Evolutionary conservation across 352 stramenopile species (phyloP), one percentile per base, ranked within the genome.

Genomic region (Plasmopara viticola): DNA sequence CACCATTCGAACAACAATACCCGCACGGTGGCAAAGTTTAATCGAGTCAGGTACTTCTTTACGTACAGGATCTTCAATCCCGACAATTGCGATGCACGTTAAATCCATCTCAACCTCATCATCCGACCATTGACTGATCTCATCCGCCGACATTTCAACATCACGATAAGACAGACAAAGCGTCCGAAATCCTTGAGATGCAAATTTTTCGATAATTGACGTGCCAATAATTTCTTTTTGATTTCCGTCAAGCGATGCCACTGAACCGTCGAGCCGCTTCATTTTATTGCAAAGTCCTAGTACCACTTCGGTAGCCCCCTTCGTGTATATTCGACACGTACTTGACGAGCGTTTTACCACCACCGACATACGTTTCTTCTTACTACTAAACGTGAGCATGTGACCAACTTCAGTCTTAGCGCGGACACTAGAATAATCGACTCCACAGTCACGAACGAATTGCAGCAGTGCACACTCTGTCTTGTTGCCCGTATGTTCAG

Each of bases 1-100:
- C 38, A 98, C 90, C 95, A 99, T 99, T 40, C 95, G 90, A 37
- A 99, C 96, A 34, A 95, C 78, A 62, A 99, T 98, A 38, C 97
- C 97, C 5, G 96, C 95, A 6, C 74, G 72, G 60, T 97, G 83
- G 70, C 96, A 99, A 12, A 78, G 79, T 39, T 70, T 57, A 28
- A 99, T 97, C 7, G 96, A 80, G 15, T 90, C 79, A 5, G 91
- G 86, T 14, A 99, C 96, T 56, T 98, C 94, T 6, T 72, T 73
- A 15, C 95, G 90, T 18, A 98, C 87, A 14, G 91, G 89, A 60
- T 97, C 93, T 66, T 97, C 87, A 48, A 98, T 98, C 28, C 90
- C 93, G 9, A 97, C 90, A 50, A 97, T 87, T 15, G 60, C 73
- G 17, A 96, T 67, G 53, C 86, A 95, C 10, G 82, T 94, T 13